Percentiles rank a stretch among this genome's conserved stretches.
phyloP scores from a whole-genome alignment of 148 eudicot species.

The Camellia granthamiana region DNA sequence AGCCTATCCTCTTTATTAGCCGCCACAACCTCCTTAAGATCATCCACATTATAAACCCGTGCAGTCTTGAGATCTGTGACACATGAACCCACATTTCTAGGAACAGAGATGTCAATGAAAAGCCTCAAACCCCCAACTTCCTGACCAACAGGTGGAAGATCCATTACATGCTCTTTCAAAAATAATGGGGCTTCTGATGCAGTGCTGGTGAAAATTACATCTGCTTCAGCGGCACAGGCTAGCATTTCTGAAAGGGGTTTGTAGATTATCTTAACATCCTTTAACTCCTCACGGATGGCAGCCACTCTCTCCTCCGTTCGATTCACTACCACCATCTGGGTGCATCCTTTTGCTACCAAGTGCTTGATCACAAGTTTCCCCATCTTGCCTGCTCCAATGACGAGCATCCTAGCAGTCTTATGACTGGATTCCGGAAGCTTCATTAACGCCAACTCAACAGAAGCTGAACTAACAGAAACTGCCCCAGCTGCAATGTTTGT shows the following conservation, averaged over 20 bases:
- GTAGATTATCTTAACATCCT: constrained; percentile 68
- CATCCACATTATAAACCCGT: constrained; percentile 75
- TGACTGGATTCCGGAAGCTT: constrained; percentile 75
- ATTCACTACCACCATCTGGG: constrained; percentile 83
- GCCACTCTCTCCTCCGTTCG: constrained; percentile 73
- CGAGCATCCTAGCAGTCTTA: constrained; percentile 63
- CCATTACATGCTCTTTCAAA: constrained; percentile 45
- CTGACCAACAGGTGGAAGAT: constrained; percentile 49
- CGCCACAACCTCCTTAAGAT: constrained; percentile 85
- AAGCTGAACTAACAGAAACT: constrained; percentile 95
- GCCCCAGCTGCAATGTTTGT: constrained; percentile 93
- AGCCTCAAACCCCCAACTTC: constrained; percentile 63
- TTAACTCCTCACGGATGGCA: constrained; percentile 67
- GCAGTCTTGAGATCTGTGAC: constrained; percentile 49
- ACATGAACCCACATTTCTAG: constrained; percentile 79
- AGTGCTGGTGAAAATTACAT: constrained; percentile 89
- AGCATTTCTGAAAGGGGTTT: constrained; percentile 78
- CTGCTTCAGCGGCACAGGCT: constrained; percentile 72
- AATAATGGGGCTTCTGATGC: constrained; percentile 67
- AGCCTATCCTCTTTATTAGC: constrained; percentile 83
- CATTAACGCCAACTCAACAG: constrained; percentile 89
- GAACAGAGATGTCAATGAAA: constrained; percentile 76
- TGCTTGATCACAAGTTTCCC: constrained; percentile 95
- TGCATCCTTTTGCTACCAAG: constrained; percentile 90
- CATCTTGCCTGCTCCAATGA: constrained; percentile 95